Base-by-base conservation (phyloP, 2,329 filamentous ascomycete species). In the Cladophialophora bantiana region DNA sequence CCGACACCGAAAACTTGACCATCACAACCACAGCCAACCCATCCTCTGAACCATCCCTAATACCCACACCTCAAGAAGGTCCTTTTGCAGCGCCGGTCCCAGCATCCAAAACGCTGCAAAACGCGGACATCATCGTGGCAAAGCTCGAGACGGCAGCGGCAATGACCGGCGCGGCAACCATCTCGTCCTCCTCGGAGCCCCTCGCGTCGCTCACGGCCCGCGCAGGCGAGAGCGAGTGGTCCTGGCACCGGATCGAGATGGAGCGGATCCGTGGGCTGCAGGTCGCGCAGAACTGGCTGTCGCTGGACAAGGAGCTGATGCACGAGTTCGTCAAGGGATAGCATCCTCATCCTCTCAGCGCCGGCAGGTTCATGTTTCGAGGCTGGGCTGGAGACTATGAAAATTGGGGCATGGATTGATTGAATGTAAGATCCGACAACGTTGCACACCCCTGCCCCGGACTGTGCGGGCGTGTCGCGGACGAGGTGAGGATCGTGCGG, bases 171-270 rank as follows among this genome's bases (percentile, higher is more conserved):
- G 13, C 57, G n/a, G 32, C 26, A 15, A 74, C 76, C 59, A 56
- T 26, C 7, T 66, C 65, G 10, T 50, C 66, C 18, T 50, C 66
- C 18, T 58, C 50, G 54, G 59, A 59, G 13, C 58, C 65, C 7
- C 77, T 80, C 34, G 65, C 78, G 58, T 76, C 77, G 60, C 59
- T 78, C 31, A 74, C 72, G 13, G 73, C 75, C 5, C 71, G 75
- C 18, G 75, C 69, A n/a, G 38, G 13, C 12, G 71, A 72, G 5
- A 78, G 80, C 3, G 80, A 82, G 35, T 89, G 86, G 86, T 83
- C 82, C 2, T 89, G 86, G 86, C 83, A 87, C 62, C 78, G 81
- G 20, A 85, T 89, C 66, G 86, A 90, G 71, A 77, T 80, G 65
- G 85, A 89, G 75, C 79, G 87, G 38, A 65, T 82, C 58, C 78